A percentile compares a stretch with the other conserved stretches of the same genome.
These are phyloP conservation scores for Venturia effusa DNA, from an alignment of 2,329 filamentous ascomycete species.

Conservation along the genomic window DNA sequence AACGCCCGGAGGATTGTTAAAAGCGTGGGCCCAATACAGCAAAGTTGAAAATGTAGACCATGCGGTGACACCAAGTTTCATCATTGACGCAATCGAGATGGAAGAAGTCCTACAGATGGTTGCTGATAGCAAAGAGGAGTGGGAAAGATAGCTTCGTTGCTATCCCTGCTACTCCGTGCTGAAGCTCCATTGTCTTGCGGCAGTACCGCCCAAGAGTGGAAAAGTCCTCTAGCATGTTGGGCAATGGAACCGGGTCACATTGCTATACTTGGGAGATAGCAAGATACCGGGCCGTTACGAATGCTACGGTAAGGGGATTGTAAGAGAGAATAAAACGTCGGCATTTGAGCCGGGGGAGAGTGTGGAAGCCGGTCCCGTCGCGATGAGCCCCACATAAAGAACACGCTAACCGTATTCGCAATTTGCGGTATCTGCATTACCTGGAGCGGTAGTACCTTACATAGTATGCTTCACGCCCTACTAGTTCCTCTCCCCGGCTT, in stretches of 20 bases:
- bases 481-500: neutral
- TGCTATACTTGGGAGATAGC: no score
- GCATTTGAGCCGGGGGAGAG: neutral
- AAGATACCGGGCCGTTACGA: no score
- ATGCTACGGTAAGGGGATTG: no score
- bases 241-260: no score
- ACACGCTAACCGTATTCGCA: neutral
- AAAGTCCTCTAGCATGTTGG: no score
- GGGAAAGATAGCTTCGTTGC: neutral
- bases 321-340: neutral
- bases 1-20: conserved; percentile 24
- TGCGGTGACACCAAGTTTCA: neutral
- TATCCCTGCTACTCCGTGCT: no score
- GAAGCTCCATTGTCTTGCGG: no score
- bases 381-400: neutral
- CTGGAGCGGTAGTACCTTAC: no score
- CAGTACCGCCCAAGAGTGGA: no score
- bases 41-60: neutral
- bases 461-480: no score
- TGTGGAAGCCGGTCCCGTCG: neutral
- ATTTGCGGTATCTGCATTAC: neutral
- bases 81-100: neutral
- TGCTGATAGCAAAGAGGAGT: neutral
- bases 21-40: neutral
- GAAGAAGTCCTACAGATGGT: neutral